Conservation (phyloP, 768 basidiomycete genomes). For the Tephrocybe sp. region DNA sequence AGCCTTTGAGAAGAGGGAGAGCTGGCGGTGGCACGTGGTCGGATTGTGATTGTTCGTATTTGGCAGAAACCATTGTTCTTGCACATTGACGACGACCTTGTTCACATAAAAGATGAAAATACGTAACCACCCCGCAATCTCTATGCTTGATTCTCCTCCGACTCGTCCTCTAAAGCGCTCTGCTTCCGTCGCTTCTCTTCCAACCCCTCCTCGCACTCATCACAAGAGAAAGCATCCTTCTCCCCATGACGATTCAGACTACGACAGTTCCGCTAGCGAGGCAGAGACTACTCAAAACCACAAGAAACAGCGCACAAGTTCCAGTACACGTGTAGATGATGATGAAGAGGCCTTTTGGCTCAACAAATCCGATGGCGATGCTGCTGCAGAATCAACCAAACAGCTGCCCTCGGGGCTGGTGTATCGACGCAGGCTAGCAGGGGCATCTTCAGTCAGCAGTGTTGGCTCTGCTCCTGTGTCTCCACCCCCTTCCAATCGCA, state of each 20-base stretch:
- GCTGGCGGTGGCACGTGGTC: no score
- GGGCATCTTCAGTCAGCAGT: constrained; percentile 16
- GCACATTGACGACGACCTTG: no score
- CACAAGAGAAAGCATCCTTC: constrained; percentile 43
- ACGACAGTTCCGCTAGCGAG: constrained; percentile 33
- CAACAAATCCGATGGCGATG: constrained; percentile 22
- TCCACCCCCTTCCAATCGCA: constrained; percentile 64
- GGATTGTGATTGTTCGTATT: no score
- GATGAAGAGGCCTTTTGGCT: constrained; percentile 57
- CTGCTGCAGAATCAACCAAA: constrained; percentile 13
- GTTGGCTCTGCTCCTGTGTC: constrained; percentile 45
- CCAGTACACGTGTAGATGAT: constrained; percentile 28
- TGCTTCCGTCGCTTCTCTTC: constrained; percentile 60
- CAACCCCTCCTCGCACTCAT: constrained; percentile 62
- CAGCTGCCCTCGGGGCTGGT: constrained; percentile 26
- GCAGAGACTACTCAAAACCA: constrained; percentile 14
- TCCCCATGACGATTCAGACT: constrained; percentile 38
- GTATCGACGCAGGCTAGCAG: constrained; percentile 31
- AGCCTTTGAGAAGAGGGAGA: no score
- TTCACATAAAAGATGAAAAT: no score
- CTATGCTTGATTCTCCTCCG: constrained; percentile 32
- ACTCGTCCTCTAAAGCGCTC: constrained; percentile 55
- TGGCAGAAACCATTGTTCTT: no score
- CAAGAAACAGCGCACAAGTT: constrained; percentile 39
- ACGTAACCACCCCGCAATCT: neutral